Percentiles rank a stretch among this genome's conserved stretches.
These are phyloP conservation scores for Nasturtium officinale DNA, from an alignment of 345 rosid species.

Conservation along the genomic window DNA sequence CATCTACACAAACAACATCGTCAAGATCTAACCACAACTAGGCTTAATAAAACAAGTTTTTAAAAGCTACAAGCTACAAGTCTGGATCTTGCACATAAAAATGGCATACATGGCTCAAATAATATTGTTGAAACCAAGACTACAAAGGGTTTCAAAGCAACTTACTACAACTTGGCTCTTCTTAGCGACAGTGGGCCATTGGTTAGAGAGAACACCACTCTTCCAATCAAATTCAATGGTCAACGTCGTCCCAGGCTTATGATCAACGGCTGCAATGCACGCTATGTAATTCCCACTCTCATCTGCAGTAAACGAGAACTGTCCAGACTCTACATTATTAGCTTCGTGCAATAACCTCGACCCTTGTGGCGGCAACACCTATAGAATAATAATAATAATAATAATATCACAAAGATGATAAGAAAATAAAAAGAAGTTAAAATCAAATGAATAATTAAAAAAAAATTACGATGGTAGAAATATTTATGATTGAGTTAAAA, in stretches of 20 bases:
- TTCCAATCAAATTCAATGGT: constrained; percentile 85
- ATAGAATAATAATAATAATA: too few species aligned
- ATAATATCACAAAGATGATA: too few species aligned
- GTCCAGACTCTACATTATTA: constrained; percentile 64
- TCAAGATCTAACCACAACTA: constrained; percentile 19
- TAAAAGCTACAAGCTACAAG: too few species aligned
- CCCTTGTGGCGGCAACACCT: constrained; percentile 76
- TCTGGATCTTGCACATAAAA: too few species aligned
- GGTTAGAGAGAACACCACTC: constrained; percentile 72
- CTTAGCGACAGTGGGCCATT: constrained; percentile 86
- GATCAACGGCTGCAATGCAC: constrained; percentile 66
- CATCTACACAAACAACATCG: constrained; percentile 45
- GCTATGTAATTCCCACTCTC: constrained; percentile 69
- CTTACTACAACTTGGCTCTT: constrained; percentile 69
- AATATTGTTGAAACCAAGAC: not conserved
- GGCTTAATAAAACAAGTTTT: too few species aligned
- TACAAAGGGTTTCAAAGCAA: not conserved
- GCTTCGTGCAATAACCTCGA: constrained; percentile 52
- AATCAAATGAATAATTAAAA: not conserved
- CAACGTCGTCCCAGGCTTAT: constrained; percentile 53
- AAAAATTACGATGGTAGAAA: too few species aligned
- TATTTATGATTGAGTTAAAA: not conserved
- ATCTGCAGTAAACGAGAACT: constrained; percentile 76
- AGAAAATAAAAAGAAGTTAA: not conserved
- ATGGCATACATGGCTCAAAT: not conserved